Base-by-base conservation (phyloP, 108 stramenopile species). In the Cyclotella choctawhatcheeana region DNA sequence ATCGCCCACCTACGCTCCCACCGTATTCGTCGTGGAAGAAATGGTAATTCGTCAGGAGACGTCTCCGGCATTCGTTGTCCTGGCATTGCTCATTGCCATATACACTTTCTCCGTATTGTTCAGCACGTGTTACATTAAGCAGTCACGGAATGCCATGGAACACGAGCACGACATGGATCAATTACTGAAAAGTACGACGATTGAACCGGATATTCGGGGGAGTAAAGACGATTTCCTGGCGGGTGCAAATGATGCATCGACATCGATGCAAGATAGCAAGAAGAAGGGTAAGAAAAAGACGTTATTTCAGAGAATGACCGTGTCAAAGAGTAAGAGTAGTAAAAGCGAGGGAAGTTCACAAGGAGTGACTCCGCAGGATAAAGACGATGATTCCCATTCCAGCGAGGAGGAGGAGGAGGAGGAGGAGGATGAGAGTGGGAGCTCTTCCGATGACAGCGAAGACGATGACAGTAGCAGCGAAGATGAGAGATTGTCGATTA, bases 81-180 rank as follows among this genome's bases (percentile, higher is more conserved):
- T 22, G 1, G 2, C 35, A 1, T 31, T 56, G 29, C 27, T 56
- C 27, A 5, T 10, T 13, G 5, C 59, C 2, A 35, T 60, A 5
- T 60, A 40, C 35, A 37, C 37, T 5, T 60, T 17, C 37, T 43
- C 59, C 59, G 22, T 60, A 14, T 17, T 60, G 2, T 60, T 60
- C 20, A 60, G 59, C 18, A 60, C 59, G 1, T 60, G 59, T 22
- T 60, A 60, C 21, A 13, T 60, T 20, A 35, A 24, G 24, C n/a
- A 21, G 3, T 34, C 20, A 18, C 34, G 59, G 33, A 21, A 24
- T 21, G 35, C 35, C 2, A 60, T 60, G 59, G 37, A 40, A 24
- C 29, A 60, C 35, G 59, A 60, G 18, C 33, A 20, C 0, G 37
- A 24, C 12, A 21, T 24, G 18, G 8, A 24, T n/a, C 14, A 6